Percentiles rank a stretch among this genome's conserved stretches.
Evolutionary conservation across 2,329 filamentous ascomycete species (phyloP).

Genomic region (Tolypocladium tundrense): DNA sequence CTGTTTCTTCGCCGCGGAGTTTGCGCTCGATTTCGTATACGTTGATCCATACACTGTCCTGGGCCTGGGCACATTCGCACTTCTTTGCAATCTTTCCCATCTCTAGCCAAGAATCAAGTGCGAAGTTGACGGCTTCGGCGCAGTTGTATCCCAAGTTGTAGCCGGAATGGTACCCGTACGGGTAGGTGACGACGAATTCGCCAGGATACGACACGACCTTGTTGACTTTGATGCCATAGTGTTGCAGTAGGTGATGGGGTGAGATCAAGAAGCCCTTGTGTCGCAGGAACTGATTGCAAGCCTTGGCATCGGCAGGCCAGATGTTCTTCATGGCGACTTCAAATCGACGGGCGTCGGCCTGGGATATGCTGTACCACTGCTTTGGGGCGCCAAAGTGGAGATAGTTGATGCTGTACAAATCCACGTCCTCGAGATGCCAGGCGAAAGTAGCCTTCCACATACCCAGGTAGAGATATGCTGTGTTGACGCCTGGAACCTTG

Average conservation of each 20-base stretch:
- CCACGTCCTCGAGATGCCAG: slow-evolving; percentile 97
- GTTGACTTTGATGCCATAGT: slow-evolving; percentile 94
- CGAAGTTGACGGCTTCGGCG: slow-evolving; percentile 97
- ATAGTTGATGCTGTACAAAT: slow-evolving; percentile 99
- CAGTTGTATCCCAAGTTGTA: slow-evolving; percentile 99
- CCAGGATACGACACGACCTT: slow-evolving; percentile 91
- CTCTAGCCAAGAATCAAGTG: slow-evolving; percentile 86
- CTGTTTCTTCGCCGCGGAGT: slow-evolving; percentile 77
- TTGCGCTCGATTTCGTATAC: slow-evolving; percentile 94
- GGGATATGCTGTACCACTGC: slow-evolving; percentile 99
- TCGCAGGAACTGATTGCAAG: slow-evolving; percentile 88
- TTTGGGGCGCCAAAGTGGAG: slow-evolving; percentile 98
- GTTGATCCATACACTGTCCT: slow-evolving; percentile 98
- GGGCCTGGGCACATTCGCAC: slow-evolving; percentile 87
- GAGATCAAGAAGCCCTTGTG: slow-evolving; percentile 98
- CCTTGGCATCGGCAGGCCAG: slow-evolving; percentile 91
- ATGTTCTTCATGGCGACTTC: slow-evolving; percentile 92
- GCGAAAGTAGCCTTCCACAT: slow-evolving; percentile 99
- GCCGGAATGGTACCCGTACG: slow-evolving; percentile 95
- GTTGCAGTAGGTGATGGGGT: slow-evolving; percentile 71
- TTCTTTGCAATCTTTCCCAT: slow-evolving; percentile 95
- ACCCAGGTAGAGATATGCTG: slow-evolving; percentile 90
- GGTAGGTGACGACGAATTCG: slow-evolving; percentile 97
- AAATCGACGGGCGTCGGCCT: slow-evolving; percentile 85
- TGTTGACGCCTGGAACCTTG: slow-evolving; percentile 96